phyloP scores from a whole-genome alignment of 768 basidiomycete species.

The Roridomyces roridus region DNA sequence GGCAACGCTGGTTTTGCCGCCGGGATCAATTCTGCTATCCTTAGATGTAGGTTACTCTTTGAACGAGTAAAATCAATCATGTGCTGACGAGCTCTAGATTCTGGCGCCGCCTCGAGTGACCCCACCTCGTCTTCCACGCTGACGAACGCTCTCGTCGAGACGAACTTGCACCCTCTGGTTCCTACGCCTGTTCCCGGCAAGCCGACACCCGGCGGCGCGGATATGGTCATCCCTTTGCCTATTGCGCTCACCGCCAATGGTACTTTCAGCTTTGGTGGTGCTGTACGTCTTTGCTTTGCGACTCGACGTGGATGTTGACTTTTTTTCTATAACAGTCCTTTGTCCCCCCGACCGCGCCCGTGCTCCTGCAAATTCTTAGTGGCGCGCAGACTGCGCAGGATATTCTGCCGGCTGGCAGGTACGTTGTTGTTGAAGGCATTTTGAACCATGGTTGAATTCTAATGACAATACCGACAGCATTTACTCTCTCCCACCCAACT shows the following conservation, averaged over 20 bases:
- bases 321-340: background rate
- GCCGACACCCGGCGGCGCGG: slow-evolving; percentile 3
- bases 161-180: slow-evolving; percentile 42
- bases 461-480: too few relatives aligned
- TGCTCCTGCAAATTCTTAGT: slow-evolving; percentile 27
- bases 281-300: slow-evolving; percentile 25
- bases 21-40: slow-evolving; percentile 55
- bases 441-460: too few relatives aligned
- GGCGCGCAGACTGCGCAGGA: slow-evolving; percentile 25
- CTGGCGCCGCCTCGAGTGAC: slow-evolving; percentile 47
- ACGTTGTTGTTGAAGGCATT: too few relatives aligned
- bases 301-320: slow-evolving; percentile 11
- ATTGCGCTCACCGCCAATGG: background rate
- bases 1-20: slow-evolving; percentile 35
- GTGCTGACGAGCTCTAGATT: too few relatives aligned
- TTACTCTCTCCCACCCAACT: too few relatives aligned
- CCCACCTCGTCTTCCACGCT: slow-evolving; percentile 20
- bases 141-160: slow-evolving; percentile 38
- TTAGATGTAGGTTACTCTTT: slow-evolving; percentile 45
- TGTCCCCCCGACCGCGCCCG: background rate
- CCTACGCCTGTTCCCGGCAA: background rate
- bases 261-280: background rate
- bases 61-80: too few relatives aligned
- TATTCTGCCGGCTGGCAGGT: too few relatives aligned
- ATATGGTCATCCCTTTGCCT: background rate